Evolutionary conservation across 306 rosid species (phyloP).

Genomic region (Acacia melanoxylon): DNA sequence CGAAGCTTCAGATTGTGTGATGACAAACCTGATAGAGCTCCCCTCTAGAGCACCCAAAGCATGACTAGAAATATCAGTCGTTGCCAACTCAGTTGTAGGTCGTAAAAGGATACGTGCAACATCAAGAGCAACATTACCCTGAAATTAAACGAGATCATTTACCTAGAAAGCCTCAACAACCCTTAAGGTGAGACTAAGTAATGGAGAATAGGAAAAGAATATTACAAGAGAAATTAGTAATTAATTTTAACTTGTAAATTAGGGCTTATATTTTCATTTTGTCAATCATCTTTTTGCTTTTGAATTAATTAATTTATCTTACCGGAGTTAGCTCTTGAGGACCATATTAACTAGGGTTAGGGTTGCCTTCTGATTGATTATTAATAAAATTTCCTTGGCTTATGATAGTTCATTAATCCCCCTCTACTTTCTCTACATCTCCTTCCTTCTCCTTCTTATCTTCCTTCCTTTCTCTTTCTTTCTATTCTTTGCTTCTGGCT

Average conservation of each 20-base stretch:
- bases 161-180: constrained; percentile 13
- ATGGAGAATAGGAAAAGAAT: neutral
- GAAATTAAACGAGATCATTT: constrained; percentile 35
- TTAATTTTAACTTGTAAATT: neutral
- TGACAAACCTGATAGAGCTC: constrained; percentile 76
- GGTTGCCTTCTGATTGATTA: neutral
- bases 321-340: neutral
- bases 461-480: neutral
- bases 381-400: neutral
- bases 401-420: neutral
- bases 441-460: neutral
- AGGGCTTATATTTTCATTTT: neutral
- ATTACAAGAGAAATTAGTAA: neutral
- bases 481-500: neutral
- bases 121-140: constrained; percentile 99
- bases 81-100: constrained; percentile 68
- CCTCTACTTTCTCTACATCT: neutral
- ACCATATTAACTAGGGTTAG: neutral
- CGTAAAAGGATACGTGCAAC: constrained; percentile 84
- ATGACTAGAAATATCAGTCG: constrained; percentile 83
- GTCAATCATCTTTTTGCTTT: neutral
- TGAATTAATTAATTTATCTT: neutral
- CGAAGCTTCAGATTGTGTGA: constrained; percentile 16
- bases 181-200: constrained; percentile 25
- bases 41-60: constrained; percentile 75